phyloP scores from a whole-genome alignment of 148 eudicot genomes.

The Rhododendron vialii region DNA sequence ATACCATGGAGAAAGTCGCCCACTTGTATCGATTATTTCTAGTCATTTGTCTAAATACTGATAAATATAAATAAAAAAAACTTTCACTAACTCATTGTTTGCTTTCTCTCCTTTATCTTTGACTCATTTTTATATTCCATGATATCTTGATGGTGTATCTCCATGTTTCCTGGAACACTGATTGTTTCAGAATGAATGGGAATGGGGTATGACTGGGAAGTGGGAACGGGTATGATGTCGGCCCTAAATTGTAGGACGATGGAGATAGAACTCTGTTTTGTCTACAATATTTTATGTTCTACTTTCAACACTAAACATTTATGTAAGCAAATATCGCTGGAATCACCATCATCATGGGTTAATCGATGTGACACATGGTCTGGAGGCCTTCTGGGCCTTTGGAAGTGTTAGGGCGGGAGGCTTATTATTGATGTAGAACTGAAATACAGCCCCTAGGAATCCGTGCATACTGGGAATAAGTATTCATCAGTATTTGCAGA shows the following conservation, averaged over 20 bases:
- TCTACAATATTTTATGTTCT: background rate
- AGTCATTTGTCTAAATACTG: background rate
- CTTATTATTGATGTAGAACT: background rate
- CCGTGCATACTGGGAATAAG: background rate
- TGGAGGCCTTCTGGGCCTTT: background rate
- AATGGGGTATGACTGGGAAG: background rate
- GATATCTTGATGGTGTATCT: background rate
- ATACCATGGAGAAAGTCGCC: background rate
- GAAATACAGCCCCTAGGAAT: background rate
- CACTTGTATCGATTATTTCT: background rate
- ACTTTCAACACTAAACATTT: background rate
- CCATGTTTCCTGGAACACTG: background rate
- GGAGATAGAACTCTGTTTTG: background rate
- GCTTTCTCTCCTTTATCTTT: background rate
- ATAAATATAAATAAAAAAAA: background rate
- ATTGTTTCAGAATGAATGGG: background rate
- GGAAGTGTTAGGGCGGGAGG: background rate
- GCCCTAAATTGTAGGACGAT: background rate
- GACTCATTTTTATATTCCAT: background rate
- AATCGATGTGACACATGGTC: background rate
- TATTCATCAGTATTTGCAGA: background rate
- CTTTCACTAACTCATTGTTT: background rate
- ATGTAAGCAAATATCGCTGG: background rate
- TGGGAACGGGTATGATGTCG: background rate
- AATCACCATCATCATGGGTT: background rate